Evolutionary conservation across 2,329 filamentous ascomycete species (phyloP).

Genomic region (Claviceps pazoutovae): DNA sequence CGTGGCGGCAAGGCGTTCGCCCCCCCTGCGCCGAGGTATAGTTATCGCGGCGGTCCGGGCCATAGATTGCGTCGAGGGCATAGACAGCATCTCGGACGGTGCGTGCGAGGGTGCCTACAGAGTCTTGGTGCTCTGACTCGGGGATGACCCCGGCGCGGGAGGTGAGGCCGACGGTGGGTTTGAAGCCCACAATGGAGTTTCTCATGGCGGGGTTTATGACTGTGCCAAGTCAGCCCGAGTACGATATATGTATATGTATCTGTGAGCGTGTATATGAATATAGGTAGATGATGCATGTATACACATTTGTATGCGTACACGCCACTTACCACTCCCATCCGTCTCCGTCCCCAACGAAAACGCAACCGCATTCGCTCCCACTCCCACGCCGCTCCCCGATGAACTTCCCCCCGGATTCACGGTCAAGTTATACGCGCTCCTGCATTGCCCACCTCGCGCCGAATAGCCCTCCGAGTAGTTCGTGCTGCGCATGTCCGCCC

Average conservation of each 20-base stretch:
- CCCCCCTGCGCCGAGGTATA: conserved; percentile 46
- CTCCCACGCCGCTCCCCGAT: conserved; percentile 50
- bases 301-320: too few species aligned
- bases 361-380: conserved; percentile 46
- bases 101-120: conserved; percentile 51
- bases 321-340: conserved; percentile 42
- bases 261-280: too few species aligned
- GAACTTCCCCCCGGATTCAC: conserved; percentile 55
- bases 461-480: conserved; percentile 57
- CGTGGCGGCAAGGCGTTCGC: conserved; percentile 29
- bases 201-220: conserved; percentile 59
- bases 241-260: too few species aligned
- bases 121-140: conserved; percentile 53
- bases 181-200: conserved; percentile 58
- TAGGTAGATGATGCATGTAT: too few species aligned
- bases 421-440: conserved; percentile 55
- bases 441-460: conserved; percentile 46
- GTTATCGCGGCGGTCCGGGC: conserved; percentile 48
- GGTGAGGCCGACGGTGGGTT: conserved; percentile 61
- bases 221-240: conserved; percentile 5
- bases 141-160: conserved; percentile 52
- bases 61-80: conserved; percentile 54
- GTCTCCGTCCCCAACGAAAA: conserved; percentile 64
- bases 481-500: conserved; percentile 57
- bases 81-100: conserved; percentile 57